Conservation (phyloP, 768 basidiomycete genomes). For the Tricholoma sp. region DNA sequence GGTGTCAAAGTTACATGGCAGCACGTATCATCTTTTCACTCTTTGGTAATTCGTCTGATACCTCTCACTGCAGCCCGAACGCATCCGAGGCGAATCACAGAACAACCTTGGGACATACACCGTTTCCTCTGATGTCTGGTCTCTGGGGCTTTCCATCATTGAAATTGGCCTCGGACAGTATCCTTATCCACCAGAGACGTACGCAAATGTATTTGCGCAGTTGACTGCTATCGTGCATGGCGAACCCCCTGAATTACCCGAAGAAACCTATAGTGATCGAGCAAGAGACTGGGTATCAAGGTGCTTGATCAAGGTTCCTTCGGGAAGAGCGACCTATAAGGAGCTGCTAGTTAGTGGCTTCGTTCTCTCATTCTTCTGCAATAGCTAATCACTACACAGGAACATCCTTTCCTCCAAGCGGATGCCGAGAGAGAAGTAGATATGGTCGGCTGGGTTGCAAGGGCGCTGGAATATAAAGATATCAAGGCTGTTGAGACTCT, state of each 20-base stretch:
- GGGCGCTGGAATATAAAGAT: slow-evolving; percentile 33
- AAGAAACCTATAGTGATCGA: slow-evolving; percentile 54
- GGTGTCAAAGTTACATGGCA: slow-evolving; percentile 98
- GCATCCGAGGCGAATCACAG: slow-evolving; percentile 91
- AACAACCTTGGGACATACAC: slow-evolving; percentile 87
- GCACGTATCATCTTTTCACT: slow-evolving; percentile 38
- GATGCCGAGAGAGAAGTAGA: slow-evolving; percentile 65
- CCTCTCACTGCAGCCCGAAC: slow-evolving; percentile 64
- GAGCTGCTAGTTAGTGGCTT: slow-evolving; percentile 61
- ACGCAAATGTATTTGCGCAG: slow-evolving; percentile 95
- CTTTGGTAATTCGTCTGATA: slow-evolving; percentile 2
- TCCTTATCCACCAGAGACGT: slow-evolving; percentile 97
- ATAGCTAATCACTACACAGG: slow-evolving; percentile 27
- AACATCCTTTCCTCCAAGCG: slow-evolving; percentile 72
- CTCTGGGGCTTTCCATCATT: slow-evolving; percentile 88
- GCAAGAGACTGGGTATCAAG: slow-evolving; percentile 80
- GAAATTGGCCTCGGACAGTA: slow-evolving; percentile 89
- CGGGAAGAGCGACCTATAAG: slow-evolving; percentile 74
- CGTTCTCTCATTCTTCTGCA: not conserved
- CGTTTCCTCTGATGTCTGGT: slow-evolving; percentile 97
- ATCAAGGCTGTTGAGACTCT: slow-evolving; percentile 8
- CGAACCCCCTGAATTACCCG: slow-evolving; percentile 83
- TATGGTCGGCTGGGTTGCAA: slow-evolving; percentile 79
- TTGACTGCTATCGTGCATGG: slow-evolving; percentile 94
- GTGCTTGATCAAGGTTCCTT: slow-evolving; percentile 81